Percentiles rank a stretch among this genome's conserved stretches.
Conservation (phyloP, 345 rosid species). For the Luvunga scandens region DNA sequence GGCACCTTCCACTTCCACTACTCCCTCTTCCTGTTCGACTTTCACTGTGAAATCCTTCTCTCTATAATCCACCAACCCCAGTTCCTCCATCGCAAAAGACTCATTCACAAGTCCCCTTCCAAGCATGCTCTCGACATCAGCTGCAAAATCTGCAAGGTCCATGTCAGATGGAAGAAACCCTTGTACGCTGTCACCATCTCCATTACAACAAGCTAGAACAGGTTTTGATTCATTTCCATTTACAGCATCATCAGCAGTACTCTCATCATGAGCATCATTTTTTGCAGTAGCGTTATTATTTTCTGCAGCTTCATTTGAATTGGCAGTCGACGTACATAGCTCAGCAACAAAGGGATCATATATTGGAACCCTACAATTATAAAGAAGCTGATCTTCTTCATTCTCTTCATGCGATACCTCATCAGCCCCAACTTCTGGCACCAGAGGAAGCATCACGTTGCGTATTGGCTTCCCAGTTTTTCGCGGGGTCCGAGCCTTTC, state of each 20-base stretch:
- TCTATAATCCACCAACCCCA: conserved; percentile 49
- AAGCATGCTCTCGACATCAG: conserved; percentile 79
- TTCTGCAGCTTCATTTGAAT: conserved; percentile 24
- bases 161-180: conserved; percentile 70
- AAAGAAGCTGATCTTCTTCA: conserved; percentile 79
- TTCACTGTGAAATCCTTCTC: conserved; percentile 19
- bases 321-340: conserved; percentile 33
- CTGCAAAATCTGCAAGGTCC: conserved; percentile 89
- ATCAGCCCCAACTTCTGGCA: conserved; percentile 71
- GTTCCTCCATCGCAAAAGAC: conserved; percentile 66
- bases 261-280: neutral
- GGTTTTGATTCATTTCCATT: conserved; percentile 22
- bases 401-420: conserved; percentile 52
- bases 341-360: conserved; percentile 61
- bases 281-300: neutral
- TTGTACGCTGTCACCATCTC: conserved; percentile 27
- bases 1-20: neutral
- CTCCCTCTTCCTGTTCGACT: neutral
- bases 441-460: conserved; percentile 38
- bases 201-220: neutral
- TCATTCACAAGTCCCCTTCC: conserved; percentile 71
- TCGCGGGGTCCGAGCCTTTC: conserved; percentile 84
- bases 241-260: neutral
- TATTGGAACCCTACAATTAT: conserved; percentile 81
- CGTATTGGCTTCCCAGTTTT: conserved; percentile 3